Percentiles rank a stretch among this genome's conserved stretches.
Evolutionary conservation across 2,329 filamentous ascomycete genomes (phyloP).

Genomic region (Colletotrichum scovillei): DNA sequence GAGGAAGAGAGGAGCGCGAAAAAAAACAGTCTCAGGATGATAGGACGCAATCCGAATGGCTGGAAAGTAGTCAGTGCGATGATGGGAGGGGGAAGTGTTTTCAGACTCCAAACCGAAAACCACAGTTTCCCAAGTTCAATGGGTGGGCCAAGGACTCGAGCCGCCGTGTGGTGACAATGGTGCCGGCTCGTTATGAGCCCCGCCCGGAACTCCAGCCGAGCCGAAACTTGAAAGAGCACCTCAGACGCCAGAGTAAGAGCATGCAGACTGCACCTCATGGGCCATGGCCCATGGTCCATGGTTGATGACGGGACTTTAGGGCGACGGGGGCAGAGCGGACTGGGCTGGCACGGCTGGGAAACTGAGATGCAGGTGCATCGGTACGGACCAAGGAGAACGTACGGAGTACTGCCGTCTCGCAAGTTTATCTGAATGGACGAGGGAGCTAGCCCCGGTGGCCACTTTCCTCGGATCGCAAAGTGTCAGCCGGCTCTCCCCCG

Average conservation of each 20-base stretch:
- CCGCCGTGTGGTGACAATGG: not conserved
- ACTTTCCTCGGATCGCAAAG: not conserved
- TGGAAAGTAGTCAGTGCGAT: slow-evolving; percentile 25
- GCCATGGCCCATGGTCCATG: not conserved
- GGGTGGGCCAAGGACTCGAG: not conserved
- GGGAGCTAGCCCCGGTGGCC: not conserved
- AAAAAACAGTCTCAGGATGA: not conserved
- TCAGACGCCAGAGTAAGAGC: slow-evolving; percentile 7
- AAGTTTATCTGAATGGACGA: not conserved
- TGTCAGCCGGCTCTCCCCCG: not conserved
- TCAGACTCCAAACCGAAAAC: not conserved
- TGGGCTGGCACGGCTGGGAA: slow-evolving; percentile 6
- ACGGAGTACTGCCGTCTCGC: slow-evolving; percentile 1
- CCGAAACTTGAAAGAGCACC: slow-evolving; percentile 3
- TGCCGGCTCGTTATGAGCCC: slow-evolving; percentile 11
- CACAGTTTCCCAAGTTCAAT: slow-evolving; percentile 3
- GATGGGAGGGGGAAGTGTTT: not conserved
- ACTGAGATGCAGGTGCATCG: not conserved
- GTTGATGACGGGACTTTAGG: slow-evolving; percentile 1
- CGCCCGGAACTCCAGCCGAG: slow-evolving; percentile 30
- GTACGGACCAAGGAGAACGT: not conserved
- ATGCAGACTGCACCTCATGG: not conserved
- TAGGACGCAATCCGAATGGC: slow-evolving; percentile 30
- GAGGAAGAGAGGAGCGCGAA: slow-evolving; percentile 7
- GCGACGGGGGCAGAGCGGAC: not conserved